Base-by-base conservation (phyloP, 2,329 filamentous ascomycete species). In the Daldinia sp. region DNA sequence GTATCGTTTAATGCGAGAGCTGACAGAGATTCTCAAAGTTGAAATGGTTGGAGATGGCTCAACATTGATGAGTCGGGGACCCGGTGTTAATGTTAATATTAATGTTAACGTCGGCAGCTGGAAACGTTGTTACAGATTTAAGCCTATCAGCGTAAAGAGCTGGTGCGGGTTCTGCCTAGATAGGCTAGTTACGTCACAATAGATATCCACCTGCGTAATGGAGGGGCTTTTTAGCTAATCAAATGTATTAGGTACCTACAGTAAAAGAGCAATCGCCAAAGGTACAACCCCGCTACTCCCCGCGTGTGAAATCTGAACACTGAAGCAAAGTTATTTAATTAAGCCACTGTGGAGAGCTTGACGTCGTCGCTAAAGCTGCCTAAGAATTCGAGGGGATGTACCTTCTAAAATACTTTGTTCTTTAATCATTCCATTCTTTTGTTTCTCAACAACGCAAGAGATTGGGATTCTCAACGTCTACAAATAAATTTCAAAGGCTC, bases 291-390 rank as follows among this genome's bases (percentile, higher is more conserved):
- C 46, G 46, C 46, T 18, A 30, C 46, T 50, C 46, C 46, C 46
- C 46, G 6, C 46, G 54, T 44, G 23, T 35, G 2, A n/a, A 35
- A 20, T 23, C 20, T n/a, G 12, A 28, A 41, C 13, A 18, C 42
- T 39, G 18, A 55, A 55, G 59, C 61, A 68, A 39, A 39, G 13
- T 15, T 0, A 58, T 62, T 23, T 13, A 42, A 65, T 53, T 65
- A 65, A 42, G 57, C 54, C 33, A 66, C 63, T 64, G 68, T 67
- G 65, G 56, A 39, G 58, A 73, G 62, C 71, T 73, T 73, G 71
- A 73, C 71, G 71, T 73, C 69, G 71, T 72, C 65, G 59, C 56
- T 63, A 57, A 72, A 72, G 69, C 58, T 73, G 71, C 71, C 71
- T 73, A 64, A 67, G 53, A 56, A 41, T 35, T 35, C 26, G 4